phyloP scores from a whole-genome alignment of 192 early-diverging fungal species.

The Backusella westeae region DNA sequence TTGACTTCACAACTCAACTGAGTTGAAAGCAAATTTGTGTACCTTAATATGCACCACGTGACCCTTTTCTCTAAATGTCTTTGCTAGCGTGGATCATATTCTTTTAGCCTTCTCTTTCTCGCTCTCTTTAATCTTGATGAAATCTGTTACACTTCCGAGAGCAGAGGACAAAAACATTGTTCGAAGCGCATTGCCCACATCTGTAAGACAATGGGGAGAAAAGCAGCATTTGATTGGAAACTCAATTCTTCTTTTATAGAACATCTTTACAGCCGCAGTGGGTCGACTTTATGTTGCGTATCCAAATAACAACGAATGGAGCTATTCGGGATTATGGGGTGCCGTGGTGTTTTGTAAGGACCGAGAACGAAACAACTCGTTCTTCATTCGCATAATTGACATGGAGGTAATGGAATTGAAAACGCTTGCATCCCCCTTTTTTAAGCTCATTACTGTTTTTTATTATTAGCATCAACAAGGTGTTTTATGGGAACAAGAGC shows the following conservation, averaged over 20 bases:
- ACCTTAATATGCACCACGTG: neutral
- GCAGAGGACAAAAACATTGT: slow-evolving; percentile 32
- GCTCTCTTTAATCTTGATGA: neutral
- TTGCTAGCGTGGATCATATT: neutral
- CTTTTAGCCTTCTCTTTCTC: neutral
- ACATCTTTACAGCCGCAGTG: slow-evolving; percentile 75
- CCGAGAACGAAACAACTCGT: slow-evolving; percentile 57
- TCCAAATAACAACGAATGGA: slow-evolving; percentile 65
- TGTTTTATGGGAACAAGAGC: slow-evolving; percentile 80
- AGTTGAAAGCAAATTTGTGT: neutral
- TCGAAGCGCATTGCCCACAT: slow-evolving; percentile 26
- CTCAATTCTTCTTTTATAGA: slow-evolving; percentile 44
- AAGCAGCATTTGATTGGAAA: neutral
- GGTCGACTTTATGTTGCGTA: slow-evolving; percentile 72
- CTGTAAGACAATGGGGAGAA: slow-evolving; percentile 3
- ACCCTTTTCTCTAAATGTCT: neutral
- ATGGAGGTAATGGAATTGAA: slow-evolving; percentile 39
- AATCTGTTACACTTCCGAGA: slow-evolving; percentile 28
- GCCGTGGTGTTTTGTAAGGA: slow-evolving; percentile 71
- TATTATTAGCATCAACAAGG: slow-evolving; percentile 42
- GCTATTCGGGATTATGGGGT: slow-evolving; percentile 67
- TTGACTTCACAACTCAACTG: neutral
- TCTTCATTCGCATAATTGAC: slow-evolving; percentile 66
- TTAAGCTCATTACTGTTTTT: neutral
- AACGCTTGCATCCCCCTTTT: neutral